These are phyloP conservation scores for Nepenthes alata DNA, from an alignment of 179 eudicot genomes.

Conservation along the genomic window DNA sequence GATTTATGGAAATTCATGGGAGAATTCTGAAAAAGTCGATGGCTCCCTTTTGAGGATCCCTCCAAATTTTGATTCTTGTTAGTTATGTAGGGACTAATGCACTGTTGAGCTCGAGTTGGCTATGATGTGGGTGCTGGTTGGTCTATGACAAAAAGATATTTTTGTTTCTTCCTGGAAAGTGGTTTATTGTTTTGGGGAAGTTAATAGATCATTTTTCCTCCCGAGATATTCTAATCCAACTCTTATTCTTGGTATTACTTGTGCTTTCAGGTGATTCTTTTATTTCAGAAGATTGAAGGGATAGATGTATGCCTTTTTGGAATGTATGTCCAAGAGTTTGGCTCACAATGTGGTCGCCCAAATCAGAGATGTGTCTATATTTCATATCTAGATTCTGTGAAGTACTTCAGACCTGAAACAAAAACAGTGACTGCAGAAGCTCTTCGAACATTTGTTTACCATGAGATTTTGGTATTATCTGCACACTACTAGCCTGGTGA, in stretches of 20 bases:
- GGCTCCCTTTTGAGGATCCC: neutral
- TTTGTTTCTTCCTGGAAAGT: neutral
- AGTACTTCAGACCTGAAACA: slow-evolving; percentile 71
- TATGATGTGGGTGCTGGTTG: neutral
- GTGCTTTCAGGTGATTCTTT: slow-evolving; percentile 51
- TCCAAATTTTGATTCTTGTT: neutral
- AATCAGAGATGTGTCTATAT: slow-evolving; percentile 75
- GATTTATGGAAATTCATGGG: neutral
- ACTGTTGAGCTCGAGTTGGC: neutral
- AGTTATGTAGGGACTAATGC: neutral
- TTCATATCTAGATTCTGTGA: slow-evolving; percentile 85
- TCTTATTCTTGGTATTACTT: neutral
- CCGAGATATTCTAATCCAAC: neutral
- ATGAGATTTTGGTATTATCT: slow-evolving; percentile 61
- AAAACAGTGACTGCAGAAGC: slow-evolving; percentile 61
- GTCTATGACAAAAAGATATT: neutral
- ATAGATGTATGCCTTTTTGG: slow-evolving; percentile 84
- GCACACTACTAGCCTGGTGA: neutral
- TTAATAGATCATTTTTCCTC: neutral
- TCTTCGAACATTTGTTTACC: slow-evolving; percentile 87
- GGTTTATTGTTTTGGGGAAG: neutral
- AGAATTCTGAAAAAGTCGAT: neutral
- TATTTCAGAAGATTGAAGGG: slow-evolving; percentile 79
- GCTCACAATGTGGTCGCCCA: slow-evolving; percentile 63
- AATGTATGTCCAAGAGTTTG: slow-evolving; percentile 87